Conservation (phyloP, 2,329 filamentous ascomycete species). For the Venturia pyrina region DNA sequence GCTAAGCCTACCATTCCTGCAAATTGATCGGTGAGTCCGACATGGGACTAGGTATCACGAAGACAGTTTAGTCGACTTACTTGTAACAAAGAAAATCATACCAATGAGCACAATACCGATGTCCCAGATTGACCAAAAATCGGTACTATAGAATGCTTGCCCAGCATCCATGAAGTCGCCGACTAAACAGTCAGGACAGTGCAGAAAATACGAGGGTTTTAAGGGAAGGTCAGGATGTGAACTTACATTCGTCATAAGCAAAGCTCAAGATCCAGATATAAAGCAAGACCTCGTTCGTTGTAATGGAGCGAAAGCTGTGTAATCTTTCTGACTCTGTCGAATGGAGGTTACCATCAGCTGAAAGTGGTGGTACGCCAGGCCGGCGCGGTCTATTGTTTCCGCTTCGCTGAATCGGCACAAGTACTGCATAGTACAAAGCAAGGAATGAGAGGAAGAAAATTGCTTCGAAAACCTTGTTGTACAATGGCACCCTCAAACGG, state of each 20-base stretch:
- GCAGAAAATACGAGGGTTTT: no score
- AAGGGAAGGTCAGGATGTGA: neutral
- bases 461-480: slow-evolving; percentile 76
- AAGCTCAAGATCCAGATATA: slow-evolving; percentile 84
- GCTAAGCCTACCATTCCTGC: slow-evolving; percentile 58
- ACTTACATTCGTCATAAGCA: slow-evolving; percentile 61
- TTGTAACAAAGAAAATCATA: slow-evolving; percentile 57
- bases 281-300: slow-evolving; percentile 58
- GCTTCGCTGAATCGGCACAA: slow-evolving; percentile 46
- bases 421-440: slow-evolving; percentile 73
- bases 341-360: neutral
- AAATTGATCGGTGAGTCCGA: neutral
- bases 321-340: neutral
- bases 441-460: slow-evolving; percentile 71
- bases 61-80: slow-evolving; percentile 40
- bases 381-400: neutral
- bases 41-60: neutral
- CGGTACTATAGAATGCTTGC: slow-evolving; percentile 71
- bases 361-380: slow-evolving; percentile 7
- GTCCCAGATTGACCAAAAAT: slow-evolving; percentile 67
- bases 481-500: slow-evolving; percentile 67
- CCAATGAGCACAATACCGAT: slow-evolving; percentile 59
- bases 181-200: slow-evolving; percentile 44
- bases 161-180: slow-evolving; percentile 58
- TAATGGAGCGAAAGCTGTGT: slow-evolving; percentile 56